Base-by-base conservation (phyloP, 2,329 filamentous ascomycete genomes). In the Fusarium palustre region DNA sequence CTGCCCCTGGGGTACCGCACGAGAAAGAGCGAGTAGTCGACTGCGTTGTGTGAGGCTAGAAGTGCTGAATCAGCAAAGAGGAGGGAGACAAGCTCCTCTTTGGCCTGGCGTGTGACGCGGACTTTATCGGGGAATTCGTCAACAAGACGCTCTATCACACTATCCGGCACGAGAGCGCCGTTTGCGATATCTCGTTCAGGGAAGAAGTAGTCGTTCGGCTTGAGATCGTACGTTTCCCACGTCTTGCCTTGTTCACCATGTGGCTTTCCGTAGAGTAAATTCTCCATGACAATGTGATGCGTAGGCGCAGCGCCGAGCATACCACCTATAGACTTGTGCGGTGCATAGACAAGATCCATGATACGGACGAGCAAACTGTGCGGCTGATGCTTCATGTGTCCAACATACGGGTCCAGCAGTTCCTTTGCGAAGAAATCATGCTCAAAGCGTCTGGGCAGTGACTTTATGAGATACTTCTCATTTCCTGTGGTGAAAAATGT, bases 271-370 rank as follows among this genome's bases (percentile, higher is more conserved):
- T 86, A 87, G 25, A 92, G 80, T 4, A 92, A 82, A 74, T 93
- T 93, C 76, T 93, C 91, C 91, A 93, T 93, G 72, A 93, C 83
- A 63, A 93, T 91, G 74, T 93, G 91, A 69, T 92, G 90, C 1
- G 87, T 88, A 0, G 91, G 91, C 0, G 89, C 87, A 2, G 85
- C 79, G 7, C 89, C 85, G 0, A 92, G 69, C 0, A 88, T 71
- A 2, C 86, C 84, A 1, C 91, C 91, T 2, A 93, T 74, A 0
- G 88, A 88, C 1, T 78, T 71, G 12, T 85, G 82, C 0, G 85
- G 82, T 1, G 85, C 84, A 53, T 87, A 84, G 0, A 92, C 81
- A 60, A 93, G 88, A 76, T 93, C 90, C 25, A 88, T 91, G 72
- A 93, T 93, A 52, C 90, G 88, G 7, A 92, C 87, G 1, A 93